Conservation (phyloP, 257 asterid species). For the Gentiana dahurica region DNA sequence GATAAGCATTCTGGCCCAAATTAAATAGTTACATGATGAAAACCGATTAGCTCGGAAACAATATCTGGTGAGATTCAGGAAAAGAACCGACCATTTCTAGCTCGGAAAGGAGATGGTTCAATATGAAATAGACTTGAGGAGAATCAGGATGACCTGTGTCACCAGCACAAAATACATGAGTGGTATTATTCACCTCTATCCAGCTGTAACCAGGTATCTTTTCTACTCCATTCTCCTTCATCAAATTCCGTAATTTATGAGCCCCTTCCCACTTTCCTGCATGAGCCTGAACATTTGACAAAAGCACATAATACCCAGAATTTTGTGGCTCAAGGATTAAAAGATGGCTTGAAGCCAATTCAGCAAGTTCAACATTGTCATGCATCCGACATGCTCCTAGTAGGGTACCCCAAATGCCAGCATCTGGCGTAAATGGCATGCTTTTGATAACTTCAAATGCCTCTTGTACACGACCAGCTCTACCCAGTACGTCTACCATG, state of each 20-base stretch:
- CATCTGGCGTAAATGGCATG: constrained; percentile 38
- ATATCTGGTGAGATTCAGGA: constrained; percentile 11
- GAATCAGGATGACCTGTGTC: constrained; percentile 60
- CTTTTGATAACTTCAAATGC: constrained; percentile 27
- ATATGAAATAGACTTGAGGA: constrained; percentile 35
- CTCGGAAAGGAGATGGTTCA: constrained; percentile 52
- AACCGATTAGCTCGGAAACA: constrained; percentile 3
- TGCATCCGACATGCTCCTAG: constrained; percentile 39
- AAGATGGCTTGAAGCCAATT: constrained; percentile 31
- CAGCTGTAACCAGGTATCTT: constrained; percentile 46
- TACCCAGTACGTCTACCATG: constrained; percentile 50
- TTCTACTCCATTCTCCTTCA: constrained; percentile 28
- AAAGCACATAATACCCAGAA: constrained; percentile 41
- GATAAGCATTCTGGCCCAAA: too few relatives aligned
- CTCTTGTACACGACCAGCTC: constrained; percentile 34
- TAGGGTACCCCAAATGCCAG: constrained; percentile 32
- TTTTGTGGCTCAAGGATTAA: constrained; percentile 37
- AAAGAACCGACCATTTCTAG: constrained; percentile 47
- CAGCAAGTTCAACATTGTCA: constrained; percentile 32
- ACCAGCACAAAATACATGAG: constrained; percentile 48
- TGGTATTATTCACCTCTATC: constrained; percentile 36
- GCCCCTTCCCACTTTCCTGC: constrained; percentile 32
- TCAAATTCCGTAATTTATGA: constrained; percentile 35
- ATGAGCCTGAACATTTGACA: constrained; percentile 28
- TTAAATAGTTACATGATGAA: too few relatives aligned